Conservation (phyloP, 2,329 filamentous ascomycete genomes). For the Pseudogymnoascus sp. region DNA sequence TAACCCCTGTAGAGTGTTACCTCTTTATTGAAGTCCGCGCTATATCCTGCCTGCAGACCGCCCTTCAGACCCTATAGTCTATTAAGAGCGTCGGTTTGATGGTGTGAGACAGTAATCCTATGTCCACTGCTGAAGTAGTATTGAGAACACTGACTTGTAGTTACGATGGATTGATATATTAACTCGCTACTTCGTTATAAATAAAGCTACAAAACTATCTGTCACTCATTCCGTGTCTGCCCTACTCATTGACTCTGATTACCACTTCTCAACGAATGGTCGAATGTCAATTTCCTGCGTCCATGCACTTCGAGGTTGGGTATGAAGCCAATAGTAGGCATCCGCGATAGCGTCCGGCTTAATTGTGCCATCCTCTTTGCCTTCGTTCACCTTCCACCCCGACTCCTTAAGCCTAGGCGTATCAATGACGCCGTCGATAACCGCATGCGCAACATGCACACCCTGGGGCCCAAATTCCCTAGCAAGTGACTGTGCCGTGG, state of each 20-base stretch:
- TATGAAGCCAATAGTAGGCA: slow-evolving; percentile 76
- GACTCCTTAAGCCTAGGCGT: slow-evolving; percentile 59
- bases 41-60: slow-evolving; percentile 73
- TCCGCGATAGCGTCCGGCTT: slow-evolving; percentile 75
- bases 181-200: background rate
- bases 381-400: slow-evolving; percentile 32
- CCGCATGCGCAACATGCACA: slow-evolving; percentile 72
- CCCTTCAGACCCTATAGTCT: slow-evolving; percentile 45
- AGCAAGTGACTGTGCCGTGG: slow-evolving; percentile 65
- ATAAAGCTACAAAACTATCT: background rate
- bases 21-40: slow-evolving; percentile 34
- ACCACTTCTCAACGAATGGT: slow-evolving; percentile 71
- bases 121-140: background rate
- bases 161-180: background rate
- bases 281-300: slow-evolving; percentile 75
- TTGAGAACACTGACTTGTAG: background rate
- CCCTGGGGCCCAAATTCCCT: slow-evolving; percentile 79
- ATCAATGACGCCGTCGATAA: slow-evolving; percentile 81
- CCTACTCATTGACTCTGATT: background rate
- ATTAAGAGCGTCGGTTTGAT: slow-evolving; percentile 74
- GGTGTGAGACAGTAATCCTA: slow-evolving; percentile 59
- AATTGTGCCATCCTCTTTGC: slow-evolving; percentile 54
- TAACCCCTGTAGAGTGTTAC: slow-evolving; percentile 40
- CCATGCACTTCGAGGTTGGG: slow-evolving; percentile 69
- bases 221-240: background rate